Evolutionary conservation across 2,329 filamentous ascomycete genomes (phyloP), one percentile per base, ranked within the genome.

Genomic region (Colletotrichum scovillei): DNA sequence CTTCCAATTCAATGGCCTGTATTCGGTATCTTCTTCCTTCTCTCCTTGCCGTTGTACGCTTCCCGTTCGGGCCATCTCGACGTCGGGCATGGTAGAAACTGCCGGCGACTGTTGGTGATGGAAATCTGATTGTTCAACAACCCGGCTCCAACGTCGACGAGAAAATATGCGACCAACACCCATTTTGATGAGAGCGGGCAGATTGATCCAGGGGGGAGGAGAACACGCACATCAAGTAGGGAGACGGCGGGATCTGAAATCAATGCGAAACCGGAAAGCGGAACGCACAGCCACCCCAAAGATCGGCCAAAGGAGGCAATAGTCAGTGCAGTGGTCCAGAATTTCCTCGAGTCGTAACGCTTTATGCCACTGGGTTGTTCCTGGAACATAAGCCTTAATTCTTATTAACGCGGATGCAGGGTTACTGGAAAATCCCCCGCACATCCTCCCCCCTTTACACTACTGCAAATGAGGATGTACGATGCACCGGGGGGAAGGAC

Each of bases 1-100:
- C 64, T 81, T 82, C 80, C 81, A 84, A 63, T 82, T 76, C 19
- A 82, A 73, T 1, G 79, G 75, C 58, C 78, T 77, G 76, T 82
- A 83, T 46, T 83, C 79, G 26, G 81, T 82, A 11, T 80, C 79
- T 58, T 76, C 72, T 53, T 11, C 42, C 1, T 63, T 53, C 4
- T 60, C 59, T 0, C 46, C 46, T 65, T 49, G 64, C 35, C 67
- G 63, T 22, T 60, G 42, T 49, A 49, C 42, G 42, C 16, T 35
- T 57, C 67, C 28, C 7, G 67, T 73, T 57, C 70, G 59, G 28
- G 70, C 67, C 70, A 73, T 70, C 28, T 73, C 70, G 60, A 73
- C 32, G 59, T 73, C 70, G 60, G 70, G 60, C 70, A 73, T 73
- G 46, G n/a, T 63, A 46, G 14, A 49, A 28, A 52, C 35, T 62